Base-by-base conservation (phyloP, 2,329 filamentous ascomycete species). In the Hypoxylon sp. region DNA sequence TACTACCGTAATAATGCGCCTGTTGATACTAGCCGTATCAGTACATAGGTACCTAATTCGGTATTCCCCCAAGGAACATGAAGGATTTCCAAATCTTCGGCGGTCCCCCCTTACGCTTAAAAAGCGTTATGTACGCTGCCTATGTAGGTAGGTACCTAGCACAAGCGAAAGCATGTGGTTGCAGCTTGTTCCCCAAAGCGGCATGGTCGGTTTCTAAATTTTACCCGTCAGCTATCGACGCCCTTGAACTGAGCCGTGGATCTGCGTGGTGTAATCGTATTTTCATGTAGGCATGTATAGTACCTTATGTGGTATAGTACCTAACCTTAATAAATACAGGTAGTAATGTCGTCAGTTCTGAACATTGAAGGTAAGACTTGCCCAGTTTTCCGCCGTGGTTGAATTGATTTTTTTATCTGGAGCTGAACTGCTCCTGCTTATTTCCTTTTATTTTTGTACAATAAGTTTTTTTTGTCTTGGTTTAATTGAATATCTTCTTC, bases 321-420 rank as follows among this genome's bases (percentile, higher is more conserved):
- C 46, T 19, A 62, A 66, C 63, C 56, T 69, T 66, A 66, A 66
- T 63, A 63, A 64, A 64, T 60, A 69, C 13, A 69, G 46, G 60
- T 21, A 30, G 36, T 38, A 62, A 64, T 67, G 63, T 69, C 67
- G 65, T 67, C 60, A 67, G 65, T 63, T 66, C 58, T 63, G 51
- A 64, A 50, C 21, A 57, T 61, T 63, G 51, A 64, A 50, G 28
- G 60, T 61, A 68, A 58, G 50, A 63, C 56, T 52, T 69, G 63
- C 63, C 38, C 63, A 63, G 56, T 66, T 69, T 66, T 53, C 55
- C 51, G 34, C 38, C 10, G 38, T 53, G 58, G 34, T 60, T 53
- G 49, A 58, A 56, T 60, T 62, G 58, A 58, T 36, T 46, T 56
- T 23, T 34, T 36, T 51, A n/a, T 30, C 14, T 43, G 17, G 25